phyloP scores from a whole-genome alignment of 2,329 filamentous ascomycete species.

The Penicillium glabrum region DNA sequence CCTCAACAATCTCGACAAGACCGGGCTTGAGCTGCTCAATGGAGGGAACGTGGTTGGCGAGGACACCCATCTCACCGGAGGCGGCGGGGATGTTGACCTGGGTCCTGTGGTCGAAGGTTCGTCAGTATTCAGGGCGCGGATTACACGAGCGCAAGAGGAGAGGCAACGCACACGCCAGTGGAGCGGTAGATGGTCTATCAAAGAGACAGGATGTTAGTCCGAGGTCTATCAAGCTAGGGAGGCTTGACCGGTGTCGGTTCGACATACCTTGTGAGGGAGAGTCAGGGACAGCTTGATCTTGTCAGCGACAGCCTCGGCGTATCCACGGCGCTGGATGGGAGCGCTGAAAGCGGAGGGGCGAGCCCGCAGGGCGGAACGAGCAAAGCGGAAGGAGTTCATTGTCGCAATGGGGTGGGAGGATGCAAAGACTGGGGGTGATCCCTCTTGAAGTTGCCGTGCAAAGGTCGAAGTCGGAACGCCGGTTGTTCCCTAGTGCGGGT shows the following conservation, averaged over 20 bases:
- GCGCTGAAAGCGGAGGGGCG: slow-evolving; percentile 74
- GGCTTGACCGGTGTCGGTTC: slow-evolving; percentile 15
- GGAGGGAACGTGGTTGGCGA: slow-evolving; percentile 97
- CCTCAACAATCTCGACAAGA: slow-evolving; percentile 92
- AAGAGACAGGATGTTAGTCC: slow-evolving; percentile 24
- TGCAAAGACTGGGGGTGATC: slow-evolving; percentile 33
- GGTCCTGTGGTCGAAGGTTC: slow-evolving; percentile 65
- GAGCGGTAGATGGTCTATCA: slow-evolving; percentile 68
- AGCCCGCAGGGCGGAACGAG: slow-evolving; percentile 83
- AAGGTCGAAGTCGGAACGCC: slow-evolving; percentile 40
- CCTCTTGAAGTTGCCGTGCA: slow-evolving; percentile 39
- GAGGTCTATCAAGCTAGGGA: background rate
- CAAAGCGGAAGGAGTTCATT: slow-evolving; percentile 94
- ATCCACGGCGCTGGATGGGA: slow-evolving; percentile 81
- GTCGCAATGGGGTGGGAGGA: slow-evolving; percentile 34
- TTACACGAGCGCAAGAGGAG: slow-evolving; percentile 1
- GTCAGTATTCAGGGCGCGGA: slow-evolving; percentile 39
- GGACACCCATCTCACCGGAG: slow-evolving; percentile 98
- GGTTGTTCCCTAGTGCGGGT: slow-evolving; percentile 40
- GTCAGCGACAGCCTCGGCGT: slow-evolving; percentile 83
- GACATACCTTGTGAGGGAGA: slow-evolving; percentile 94
- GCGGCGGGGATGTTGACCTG: slow-evolving; percentile 99
- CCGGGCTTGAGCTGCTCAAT: slow-evolving; percentile 99
- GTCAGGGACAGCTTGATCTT: slow-evolving; percentile 98
- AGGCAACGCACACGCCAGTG: slow-evolving; percentile 63